Conservation (phyloP, 257 asterid genomes). For the Fraxinus excelsior region DNA sequence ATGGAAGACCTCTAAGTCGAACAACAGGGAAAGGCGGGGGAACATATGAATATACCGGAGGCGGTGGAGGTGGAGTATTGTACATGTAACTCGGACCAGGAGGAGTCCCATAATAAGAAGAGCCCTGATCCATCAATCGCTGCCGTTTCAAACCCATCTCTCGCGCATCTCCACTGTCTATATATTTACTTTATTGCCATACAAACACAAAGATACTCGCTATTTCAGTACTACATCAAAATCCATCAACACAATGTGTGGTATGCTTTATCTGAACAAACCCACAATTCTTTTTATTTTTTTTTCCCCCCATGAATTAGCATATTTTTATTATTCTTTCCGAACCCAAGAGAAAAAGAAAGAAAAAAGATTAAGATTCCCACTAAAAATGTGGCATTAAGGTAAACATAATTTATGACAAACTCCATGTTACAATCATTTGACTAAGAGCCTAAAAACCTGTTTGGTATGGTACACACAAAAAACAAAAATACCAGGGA, state of each 20-base stretch:
- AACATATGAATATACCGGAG: constrained; percentile 60
- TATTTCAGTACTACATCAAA: constrained; percentile 20
- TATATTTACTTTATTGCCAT: constrained; percentile 51
- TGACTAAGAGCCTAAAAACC: neutral
- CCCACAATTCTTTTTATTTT: neutral
- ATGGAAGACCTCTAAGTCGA: constrained; percentile 97
- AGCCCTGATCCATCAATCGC: constrained; percentile 76
- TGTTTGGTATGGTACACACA: neutral
- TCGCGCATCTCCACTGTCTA: constrained; percentile 72
- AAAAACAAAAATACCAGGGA: neutral
- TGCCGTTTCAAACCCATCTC: constrained; percentile 93
- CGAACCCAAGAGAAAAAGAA: neutral
- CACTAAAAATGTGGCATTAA: neutral
- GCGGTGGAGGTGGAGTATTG: constrained; percentile 72
- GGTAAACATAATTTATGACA: neutral
- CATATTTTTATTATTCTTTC: neutral
- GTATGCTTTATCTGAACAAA: neutral
- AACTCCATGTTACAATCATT: neutral
- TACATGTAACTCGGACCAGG: constrained; percentile 73
- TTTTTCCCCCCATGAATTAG: no score
- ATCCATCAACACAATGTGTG: neutral
- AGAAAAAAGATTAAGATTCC: neutral
- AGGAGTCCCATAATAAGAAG: constrained; percentile 61
- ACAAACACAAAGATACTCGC: constrained; percentile 20
- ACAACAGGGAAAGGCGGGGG: constrained; percentile 95